Conservation (phyloP, 1,284 basidiomycete genomes). For the Naganishia cerealis region DNA sequence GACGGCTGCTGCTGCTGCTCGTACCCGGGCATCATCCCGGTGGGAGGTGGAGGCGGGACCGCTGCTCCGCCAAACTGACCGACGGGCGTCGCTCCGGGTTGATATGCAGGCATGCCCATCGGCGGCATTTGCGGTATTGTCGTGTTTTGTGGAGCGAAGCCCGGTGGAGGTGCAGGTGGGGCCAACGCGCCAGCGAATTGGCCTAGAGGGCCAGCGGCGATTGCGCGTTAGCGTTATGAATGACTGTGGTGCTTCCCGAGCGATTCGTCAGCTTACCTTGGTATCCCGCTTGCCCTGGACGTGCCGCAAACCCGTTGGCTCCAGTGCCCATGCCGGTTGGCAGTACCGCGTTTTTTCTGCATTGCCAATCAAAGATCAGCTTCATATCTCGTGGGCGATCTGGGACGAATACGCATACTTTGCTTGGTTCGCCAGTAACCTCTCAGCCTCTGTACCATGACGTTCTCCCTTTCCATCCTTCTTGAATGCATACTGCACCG, state of each 20-base stretch:
- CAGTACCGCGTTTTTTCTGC: constrained; percentile 45
- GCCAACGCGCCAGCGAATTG: constrained; percentile 81
- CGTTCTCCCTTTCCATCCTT: constrained; percentile 98
- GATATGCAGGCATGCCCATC: constrained; percentile 45
- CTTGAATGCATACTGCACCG: constrained; percentile 96
- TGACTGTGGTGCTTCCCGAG: constrained; percentile 56
- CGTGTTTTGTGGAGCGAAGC: constrained; percentile 30
- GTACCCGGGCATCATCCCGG: constrained; percentile 22
- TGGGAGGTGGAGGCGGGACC: constrained; percentile 53
- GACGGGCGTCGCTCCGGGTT: constrained; percentile 54
- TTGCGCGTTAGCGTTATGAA: constrained; percentile 5
- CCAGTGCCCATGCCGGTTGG: constrained; percentile 34
- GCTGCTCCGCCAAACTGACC: constrained; percentile 36
- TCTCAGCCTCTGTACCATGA: constrained; percentile 91
- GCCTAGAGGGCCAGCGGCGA: constrained; percentile 63
- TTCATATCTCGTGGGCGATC: not conserved
- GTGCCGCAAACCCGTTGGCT: constrained; percentile 50
- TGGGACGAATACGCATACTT: constrained; percentile 52
- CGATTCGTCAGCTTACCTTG: constrained; percentile 59
- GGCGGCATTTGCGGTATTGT: constrained; percentile 52
- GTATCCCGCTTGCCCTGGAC: constrained; percentile 52
- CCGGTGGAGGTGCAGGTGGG: constrained; percentile 61
- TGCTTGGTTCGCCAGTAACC: constrained; percentile 85
- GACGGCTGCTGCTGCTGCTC: constrained; percentile 32
- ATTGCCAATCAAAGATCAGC: not conserved